A percentile compares a stretch with the other conserved stretches of the same genome.
These are phyloP conservation scores for Kluyveromyces sp. DNA, from an alignment of 1,139 yeast species.

Conservation along the genomic window DNA sequence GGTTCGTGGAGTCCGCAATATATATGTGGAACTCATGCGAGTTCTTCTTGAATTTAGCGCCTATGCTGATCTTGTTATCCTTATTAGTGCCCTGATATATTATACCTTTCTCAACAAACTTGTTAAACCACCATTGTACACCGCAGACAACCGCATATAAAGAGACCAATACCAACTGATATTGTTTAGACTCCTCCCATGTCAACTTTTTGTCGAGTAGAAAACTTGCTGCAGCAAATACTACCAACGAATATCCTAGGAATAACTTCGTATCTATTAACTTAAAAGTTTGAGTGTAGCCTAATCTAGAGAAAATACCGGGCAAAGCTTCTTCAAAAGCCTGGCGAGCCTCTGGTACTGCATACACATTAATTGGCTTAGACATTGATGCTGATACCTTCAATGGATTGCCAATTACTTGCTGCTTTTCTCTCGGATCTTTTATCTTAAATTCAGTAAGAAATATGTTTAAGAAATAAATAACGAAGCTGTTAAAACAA, in stretches of 20 bases:
- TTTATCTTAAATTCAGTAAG: too few relatives aligned
- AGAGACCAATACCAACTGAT: constrained; percentile 39
- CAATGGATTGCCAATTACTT: too few relatives aligned
- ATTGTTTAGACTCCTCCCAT: constrained; percentile 34
- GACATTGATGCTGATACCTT: constrained; percentile 13
- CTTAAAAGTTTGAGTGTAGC: constrained; percentile 53
- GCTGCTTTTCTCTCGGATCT: too few relatives aligned
- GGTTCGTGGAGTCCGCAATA: constrained; percentile 8
- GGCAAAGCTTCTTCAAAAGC: constrained; percentile 26
- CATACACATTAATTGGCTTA: constrained; percentile 28
- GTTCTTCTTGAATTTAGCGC: constrained; percentile 15
- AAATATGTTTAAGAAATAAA: too few relatives aligned
- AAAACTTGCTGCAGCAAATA: constrained; percentile 58
- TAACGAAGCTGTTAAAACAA: too few relatives aligned
- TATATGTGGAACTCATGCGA: constrained; percentile 18
- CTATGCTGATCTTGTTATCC: constrained; percentile 12
- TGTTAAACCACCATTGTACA: constrained; percentile 41
- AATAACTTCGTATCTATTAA: constrained; percentile 57
- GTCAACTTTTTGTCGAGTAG: constrained; percentile 57
- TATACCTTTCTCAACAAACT: constrained; percentile 45
- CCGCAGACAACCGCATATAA: constrained; percentile 46
- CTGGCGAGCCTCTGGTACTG: constrained; percentile 25
- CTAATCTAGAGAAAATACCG: constrained; percentile 42
- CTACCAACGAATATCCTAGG: constrained; percentile 61
- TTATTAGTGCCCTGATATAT: constrained; percentile 50